Conservation (phyloP, 2,329 filamentous ascomycete species). For the Sclerotiophoma versabilis region DNA sequence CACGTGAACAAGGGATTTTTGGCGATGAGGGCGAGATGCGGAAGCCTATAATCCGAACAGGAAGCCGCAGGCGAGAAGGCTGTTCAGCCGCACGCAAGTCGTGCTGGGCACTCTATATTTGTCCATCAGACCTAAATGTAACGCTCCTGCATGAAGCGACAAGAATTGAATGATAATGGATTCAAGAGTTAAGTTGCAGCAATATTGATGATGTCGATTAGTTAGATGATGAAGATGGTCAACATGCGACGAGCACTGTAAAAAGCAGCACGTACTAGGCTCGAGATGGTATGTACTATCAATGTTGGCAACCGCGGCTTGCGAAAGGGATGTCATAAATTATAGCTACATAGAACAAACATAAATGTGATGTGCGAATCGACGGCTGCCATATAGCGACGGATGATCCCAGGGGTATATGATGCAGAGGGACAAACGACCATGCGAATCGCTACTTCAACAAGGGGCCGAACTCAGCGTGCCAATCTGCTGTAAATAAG, state of each 20-base stretch:
- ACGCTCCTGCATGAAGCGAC: background rate
- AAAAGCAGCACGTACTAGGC: background rate
- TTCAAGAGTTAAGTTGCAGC: no score
- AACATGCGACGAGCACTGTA: background rate
- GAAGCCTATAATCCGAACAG: background rate
- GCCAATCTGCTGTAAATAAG: background rate
- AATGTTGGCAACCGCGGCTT: background rate
- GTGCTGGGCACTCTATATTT: conserved; percentile 9
- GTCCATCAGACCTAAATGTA: background rate
- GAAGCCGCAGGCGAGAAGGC: conserved; percentile 12
- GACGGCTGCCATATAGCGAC: background rate
- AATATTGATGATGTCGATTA: background rate
- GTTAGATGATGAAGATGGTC: background rate
- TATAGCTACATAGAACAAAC: conserved; percentile 3
- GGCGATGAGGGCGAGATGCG: background rate
- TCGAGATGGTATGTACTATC: background rate
- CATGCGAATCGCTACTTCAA: no score
- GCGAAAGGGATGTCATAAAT: background rate
- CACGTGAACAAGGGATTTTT: background rate
- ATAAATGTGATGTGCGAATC: background rate
- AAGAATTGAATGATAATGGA: background rate
- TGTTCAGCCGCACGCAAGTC: conserved; percentile 21
- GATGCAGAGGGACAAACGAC: background rate
- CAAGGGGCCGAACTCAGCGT: no score
- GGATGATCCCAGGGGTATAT: background rate